Evolutionary conservation across 768 basidiomycete genomes (phyloP).

Genomic region (Chlorophyllum brunneum): DNA sequence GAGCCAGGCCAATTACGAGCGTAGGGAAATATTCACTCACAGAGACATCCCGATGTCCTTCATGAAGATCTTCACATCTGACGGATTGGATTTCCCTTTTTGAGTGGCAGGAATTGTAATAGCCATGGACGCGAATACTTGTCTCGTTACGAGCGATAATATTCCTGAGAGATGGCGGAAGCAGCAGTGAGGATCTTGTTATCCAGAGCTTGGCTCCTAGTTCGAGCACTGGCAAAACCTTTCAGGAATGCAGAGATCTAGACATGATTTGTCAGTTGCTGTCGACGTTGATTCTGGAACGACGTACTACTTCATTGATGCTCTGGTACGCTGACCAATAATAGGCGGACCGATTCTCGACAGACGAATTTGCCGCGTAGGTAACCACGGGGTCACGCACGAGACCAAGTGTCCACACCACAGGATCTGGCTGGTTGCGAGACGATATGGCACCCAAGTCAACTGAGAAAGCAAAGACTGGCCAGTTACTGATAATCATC

Average conservation of each 20-base stretch:
- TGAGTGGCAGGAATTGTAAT: conserved; percentile 33
- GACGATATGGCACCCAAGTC: conserved; percentile 37
- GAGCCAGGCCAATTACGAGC: no score
- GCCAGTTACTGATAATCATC: conserved; percentile 25
- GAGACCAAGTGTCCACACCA: conserved; percentile 35
- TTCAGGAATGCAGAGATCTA: conserved; percentile 40
- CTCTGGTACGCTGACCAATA: conserved; percentile 30
- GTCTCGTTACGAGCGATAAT: conserved; percentile 38
- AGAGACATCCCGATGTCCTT: conserved; percentile 40
- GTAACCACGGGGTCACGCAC: conserved; percentile 32
- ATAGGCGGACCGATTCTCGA: conserved; percentile 31
- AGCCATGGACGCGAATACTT: conserved; percentile 43
- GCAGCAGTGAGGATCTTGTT: conserved; percentile 32
- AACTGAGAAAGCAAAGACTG: conserved; percentile 45
- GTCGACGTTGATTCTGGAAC: conserved; percentile 10
- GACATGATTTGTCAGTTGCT: not conserved
- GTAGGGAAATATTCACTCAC: conserved; percentile 18
- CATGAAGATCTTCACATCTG: conserved; percentile 44
- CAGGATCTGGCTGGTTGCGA: conserved; percentile 19
- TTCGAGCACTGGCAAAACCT: conserved; percentile 34
- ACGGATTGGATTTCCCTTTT: conserved; percentile 26
- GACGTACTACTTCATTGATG: conserved; percentile 29
- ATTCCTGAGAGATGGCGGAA: conserved; percentile 30
- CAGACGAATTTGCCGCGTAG: conserved; percentile 21
- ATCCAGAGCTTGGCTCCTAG: conserved; percentile 36